Percentiles rank a stretch among this genome's conserved stretches.
Evolutionary conservation across 805 yeast genomes (phyloP).

Genomic region (Yarrowia bubula): DNA sequence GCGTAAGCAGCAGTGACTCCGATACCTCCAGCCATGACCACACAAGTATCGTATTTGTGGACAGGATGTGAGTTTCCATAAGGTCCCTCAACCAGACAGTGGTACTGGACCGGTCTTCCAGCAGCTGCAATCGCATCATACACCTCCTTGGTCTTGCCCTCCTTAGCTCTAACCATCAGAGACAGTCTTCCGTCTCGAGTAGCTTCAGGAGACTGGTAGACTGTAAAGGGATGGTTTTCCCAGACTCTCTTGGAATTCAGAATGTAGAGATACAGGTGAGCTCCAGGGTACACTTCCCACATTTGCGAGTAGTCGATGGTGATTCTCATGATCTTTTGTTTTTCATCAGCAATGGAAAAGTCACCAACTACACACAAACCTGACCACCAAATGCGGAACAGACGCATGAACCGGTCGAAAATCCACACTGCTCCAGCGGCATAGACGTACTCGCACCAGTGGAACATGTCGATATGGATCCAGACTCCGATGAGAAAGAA

Average conservation of each 20-base stretch:
- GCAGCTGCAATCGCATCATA: slow-evolving; percentile 21
- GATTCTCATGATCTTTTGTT: slow-evolving; percentile 31
- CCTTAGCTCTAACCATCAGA: slow-evolving; percentile 28
- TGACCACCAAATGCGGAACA: slow-evolving; percentile 53
- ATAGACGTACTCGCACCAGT: slow-evolving; percentile 50
- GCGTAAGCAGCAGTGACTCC: slow-evolving; percentile 66
- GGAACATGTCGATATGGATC: slow-evolving; percentile 50
- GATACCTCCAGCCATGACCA: slow-evolving; percentile 70
- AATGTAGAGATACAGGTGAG: slow-evolving; percentile 58
- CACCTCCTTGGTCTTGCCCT: slow-evolving; percentile 31
- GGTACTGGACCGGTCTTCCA: slow-evolving; percentile 25
- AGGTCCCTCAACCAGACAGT: slow-evolving; percentile 59
- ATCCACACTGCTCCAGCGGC: slow-evolving; percentile 66
- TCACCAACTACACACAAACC: slow-evolving; percentile 44
- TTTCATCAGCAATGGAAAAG: slow-evolving; percentile 20
- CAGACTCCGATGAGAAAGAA: slow-evolving; percentile 55
- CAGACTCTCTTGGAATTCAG: slow-evolving; percentile 52
- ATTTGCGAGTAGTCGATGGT: slow-evolving; percentile 43
- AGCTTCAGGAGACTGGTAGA: slow-evolving; percentile 30
- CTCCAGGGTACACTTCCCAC: slow-evolving; percentile 55
- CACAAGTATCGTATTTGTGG: slow-evolving; percentile 52
- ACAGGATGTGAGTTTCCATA: slow-evolving; percentile 59
- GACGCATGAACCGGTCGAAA: slow-evolving; percentile 61
- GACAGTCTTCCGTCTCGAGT: slow-evolving; percentile 28
- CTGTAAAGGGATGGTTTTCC: slow-evolving; percentile 76